phyloP scores from a whole-genome alignment of 2,329 filamentous ascomycete species.

The Aureobasidium vineae region DNA sequence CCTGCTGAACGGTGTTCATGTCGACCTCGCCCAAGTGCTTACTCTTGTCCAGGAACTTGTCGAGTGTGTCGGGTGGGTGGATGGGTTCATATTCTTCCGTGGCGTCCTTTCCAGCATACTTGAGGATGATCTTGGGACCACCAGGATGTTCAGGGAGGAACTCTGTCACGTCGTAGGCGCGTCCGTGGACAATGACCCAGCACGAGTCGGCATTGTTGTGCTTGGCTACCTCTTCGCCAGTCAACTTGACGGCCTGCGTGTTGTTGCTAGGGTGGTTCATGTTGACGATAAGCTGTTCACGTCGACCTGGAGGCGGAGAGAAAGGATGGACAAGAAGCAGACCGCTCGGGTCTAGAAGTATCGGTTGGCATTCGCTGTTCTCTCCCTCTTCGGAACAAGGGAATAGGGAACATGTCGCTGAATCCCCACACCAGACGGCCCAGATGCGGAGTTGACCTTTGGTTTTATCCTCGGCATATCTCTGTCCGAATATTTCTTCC shows the following conservation, averaged over 20 bases:
- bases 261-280: slow-evolving; percentile 47
- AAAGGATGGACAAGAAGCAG: not conserved
- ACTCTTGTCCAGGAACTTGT: slow-evolving; percentile 73
- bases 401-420: not conserved
- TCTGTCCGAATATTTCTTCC: not conserved
- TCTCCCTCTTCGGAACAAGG: slow-evolving; percentile 21
- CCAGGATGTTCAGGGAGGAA: slow-evolving; percentile 90
- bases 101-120: slow-evolving; percentile 93
- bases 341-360: not conserved
- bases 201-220: slow-evolving; percentile 82
- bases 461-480: slow-evolving; percentile 12
- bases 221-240: slow-evolving; percentile 60
- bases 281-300: not conserved
- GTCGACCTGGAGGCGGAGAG: not conserved
- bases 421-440: not conserved
- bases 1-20: slow-evolving; percentile 71
- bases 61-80: slow-evolving; percentile 80
- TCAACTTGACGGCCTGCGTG: slow-evolving; percentile 46
- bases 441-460: slow-evolving; percentile 23
- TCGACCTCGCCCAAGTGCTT: slow-evolving; percentile 90
- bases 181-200: slow-evolving; percentile 88
- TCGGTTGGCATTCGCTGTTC: slow-evolving; percentile 1
- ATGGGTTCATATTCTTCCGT: slow-evolving; percentile 91
- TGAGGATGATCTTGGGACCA: slow-evolving; percentile 88
- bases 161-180: slow-evolving; percentile 80